Evolutionary conservation across 78 protist genomes (phyloP), one percentile per base, ranked within the genome.

Genomic region (Chrysochromulina parva): DNA sequence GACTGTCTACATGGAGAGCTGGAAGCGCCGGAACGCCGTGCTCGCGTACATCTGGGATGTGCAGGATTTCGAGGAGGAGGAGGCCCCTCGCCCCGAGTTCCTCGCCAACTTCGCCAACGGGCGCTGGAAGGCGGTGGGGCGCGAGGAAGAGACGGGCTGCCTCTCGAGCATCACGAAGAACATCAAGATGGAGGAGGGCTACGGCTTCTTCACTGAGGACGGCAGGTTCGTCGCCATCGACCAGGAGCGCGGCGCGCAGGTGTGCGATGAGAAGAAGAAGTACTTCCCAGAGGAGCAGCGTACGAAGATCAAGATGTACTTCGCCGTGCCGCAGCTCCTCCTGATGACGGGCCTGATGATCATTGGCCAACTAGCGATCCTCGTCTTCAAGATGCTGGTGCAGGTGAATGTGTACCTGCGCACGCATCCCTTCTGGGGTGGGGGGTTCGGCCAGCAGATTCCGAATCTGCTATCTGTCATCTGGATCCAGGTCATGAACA

Each of bases 1-100:
- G 52, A 85, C 90, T 26, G 17, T 52, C 78, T 76, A 93, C 59
- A 20, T 55, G 5, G 95, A 94, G 54, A 52, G 57, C 48, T 94
- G 96, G 96, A 85, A 88, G 92, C 71, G 93, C 17, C 58, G 38
- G 16, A 20, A 67, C 28, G 24, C 84, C 20, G 4, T 1, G 19
- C 9, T 58, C 0, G 89, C 50, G 17, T 71, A 48, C 53, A 3
- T 10, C 17, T 94, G 90, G 90, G 90, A 67, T 54, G n/a, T 47
- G 47, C 13, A 14, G 13, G 78, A 67, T 11, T 92, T 17, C 28
- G 69, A 38, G 26, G n/a, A 87, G 47, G 19, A 69, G 47, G 92
- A 24, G 52, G 16, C 19, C 9, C 48, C 17, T 1, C 62, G 92
- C 54, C 90, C 66, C 78, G 88, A 60, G 55, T 92, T 67, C 69